A percentile compares a stretch with the other conserved stretches of the same genome.
phyloP scores from a whole-genome alignment of 352 stramenopile genomes.

The Phytophthora palmivora region DNA sequence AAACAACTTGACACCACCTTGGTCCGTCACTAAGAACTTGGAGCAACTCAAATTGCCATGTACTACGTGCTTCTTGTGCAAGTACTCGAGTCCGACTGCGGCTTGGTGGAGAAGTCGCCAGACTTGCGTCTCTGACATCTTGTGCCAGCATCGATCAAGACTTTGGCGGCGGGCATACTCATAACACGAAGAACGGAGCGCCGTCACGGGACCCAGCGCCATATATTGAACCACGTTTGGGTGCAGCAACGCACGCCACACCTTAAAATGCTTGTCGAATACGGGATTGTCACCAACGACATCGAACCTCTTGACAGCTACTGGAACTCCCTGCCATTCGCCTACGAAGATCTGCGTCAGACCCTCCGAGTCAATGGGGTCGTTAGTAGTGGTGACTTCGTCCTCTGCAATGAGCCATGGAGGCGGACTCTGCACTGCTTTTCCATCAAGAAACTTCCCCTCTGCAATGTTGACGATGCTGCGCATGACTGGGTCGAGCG shows the following conservation, averaged over 20 bases:
- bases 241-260: conserved; percentile 34
- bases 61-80: conserved; percentile 41
- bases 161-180: conserved; percentile 29
- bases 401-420: background rate
- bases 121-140: conserved; percentile 14
- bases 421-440: background rate
- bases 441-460: too few relatives aligned
- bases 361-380: background rate
- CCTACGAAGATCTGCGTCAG: conserved; percentile 21
- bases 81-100: conserved; percentile 19
- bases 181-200: conserved; percentile 42
- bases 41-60: conserved; percentile 50
- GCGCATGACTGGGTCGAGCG: too few relatives aligned
- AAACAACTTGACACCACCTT: conserved; percentile 39
- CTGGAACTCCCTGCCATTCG: conserved; percentile 30
- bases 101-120: conserved; percentile 22
- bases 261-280: conserved; percentile 36
- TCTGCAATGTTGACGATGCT: too few relatives aligned
- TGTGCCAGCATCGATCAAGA: conserved; percentile 30
- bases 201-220: conserved; percentile 27
- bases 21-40: conserved; percentile 41
- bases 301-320: conserved; percentile 37
- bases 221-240: conserved; percentile 39
- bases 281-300: conserved; percentile 28
- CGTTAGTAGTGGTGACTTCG: background rate